A percentile compares a stretch with the other conserved stretches of the same genome.
phyloP scores from a whole-genome alignment of 2,329 filamentous ascomycete genomes.

The Daldinia eschscholtzii region DNA sequence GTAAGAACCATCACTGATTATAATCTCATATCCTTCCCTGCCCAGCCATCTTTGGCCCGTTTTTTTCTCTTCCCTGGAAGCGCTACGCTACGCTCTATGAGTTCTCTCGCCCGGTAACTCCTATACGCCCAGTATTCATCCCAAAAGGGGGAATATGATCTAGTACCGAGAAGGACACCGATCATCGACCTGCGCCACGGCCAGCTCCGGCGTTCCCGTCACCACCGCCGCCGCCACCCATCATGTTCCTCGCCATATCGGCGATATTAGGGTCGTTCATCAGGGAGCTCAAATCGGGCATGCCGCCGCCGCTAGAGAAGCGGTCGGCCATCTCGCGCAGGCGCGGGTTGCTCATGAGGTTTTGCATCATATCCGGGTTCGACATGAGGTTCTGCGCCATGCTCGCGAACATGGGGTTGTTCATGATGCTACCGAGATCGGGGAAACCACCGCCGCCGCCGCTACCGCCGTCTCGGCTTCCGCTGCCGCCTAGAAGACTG shows the following conservation, averaged over 20 bases:
- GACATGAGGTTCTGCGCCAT: slow-evolving; percentile 99
- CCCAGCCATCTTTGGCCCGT: not conserved
- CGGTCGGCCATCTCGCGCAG: slow-evolving; percentile 87
- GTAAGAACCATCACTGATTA: slow-evolving; percentile 1
- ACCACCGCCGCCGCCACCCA: slow-evolving; percentile 51
- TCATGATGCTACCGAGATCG: slow-evolving; percentile 89
- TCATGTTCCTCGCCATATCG: slow-evolving; percentile 73
- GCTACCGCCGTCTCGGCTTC: slow-evolving; percentile 54
- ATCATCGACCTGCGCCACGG: slow-evolving; percentile 43
- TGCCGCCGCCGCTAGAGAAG: slow-evolving; percentile 82
- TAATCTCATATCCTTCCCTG: not conserved
- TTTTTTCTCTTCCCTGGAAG: not conserved
- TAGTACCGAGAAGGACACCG: not conserved
- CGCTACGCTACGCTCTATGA: slow-evolving; percentile 1
- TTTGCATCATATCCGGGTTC: slow-evolving; percentile 92
- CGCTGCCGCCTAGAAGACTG: slow-evolving; percentile 74
- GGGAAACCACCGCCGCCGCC: slow-evolving; percentile 78
- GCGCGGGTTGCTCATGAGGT: slow-evolving; percentile 93
- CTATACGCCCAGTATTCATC: not conserved
- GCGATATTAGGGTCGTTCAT: slow-evolving; percentile 95
- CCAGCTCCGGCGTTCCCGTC: slow-evolving; percentile 43
- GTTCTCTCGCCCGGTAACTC: not conserved
- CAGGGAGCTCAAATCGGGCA: slow-evolving; percentile 86
- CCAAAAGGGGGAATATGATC: not conserved
- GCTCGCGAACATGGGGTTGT: slow-evolving; percentile 96